Base-by-base conservation (phyloP, 2,329 filamentous ascomycete genomes). In the Neofusicoccum sp. region DNA sequence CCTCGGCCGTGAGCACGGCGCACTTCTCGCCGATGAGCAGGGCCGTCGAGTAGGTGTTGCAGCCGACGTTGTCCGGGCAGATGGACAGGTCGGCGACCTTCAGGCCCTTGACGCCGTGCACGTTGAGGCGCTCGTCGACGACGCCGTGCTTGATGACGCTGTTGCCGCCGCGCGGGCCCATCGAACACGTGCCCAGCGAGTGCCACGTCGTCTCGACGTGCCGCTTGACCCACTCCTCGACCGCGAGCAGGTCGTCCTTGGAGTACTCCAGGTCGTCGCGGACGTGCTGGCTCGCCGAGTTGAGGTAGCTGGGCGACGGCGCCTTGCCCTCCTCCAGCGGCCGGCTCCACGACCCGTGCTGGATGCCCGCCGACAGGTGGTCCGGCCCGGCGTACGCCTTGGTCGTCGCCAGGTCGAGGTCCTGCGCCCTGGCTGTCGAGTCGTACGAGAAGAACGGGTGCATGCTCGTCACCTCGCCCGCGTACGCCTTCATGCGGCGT, bases 121-220 rank as follows among this genome's bases (percentile, higher is more conserved):
- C 89, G 66, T 91, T 91, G 60, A 92, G 82, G 62, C 89, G 84
- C 75, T 90, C 88, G 70, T 92, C 89, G 38, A 92, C 76, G 0
- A 92, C 89, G 62, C 89, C 89, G 68, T 91, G 88, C 78, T 89
- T 90, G 73, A 92, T 89, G 69, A 93, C 90, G 68, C 84, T 87
- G 78, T 91, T 93, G 62, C 90, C 89, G 69, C 91, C 84, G 63
- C 77, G 82, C 4, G 89, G 89, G 0, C 88, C 89, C 88, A 92
- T 92, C 57, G 86, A 89, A 77, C 88, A 91, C 1, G 89, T 91
- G 40, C 83, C 82, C 6, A 85, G 78, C 16, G 76, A 75, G 78
- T 90, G 88, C 88, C 88, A 90, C 38, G 89, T 91, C 53, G 86
- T 90, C 76, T 91, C 89, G 51, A 89, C 86, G 70, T 91, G 89